phyloP scores from a whole-genome alignment of 129 eudicot genomes.

The Erigeron canadensis region DNA sequence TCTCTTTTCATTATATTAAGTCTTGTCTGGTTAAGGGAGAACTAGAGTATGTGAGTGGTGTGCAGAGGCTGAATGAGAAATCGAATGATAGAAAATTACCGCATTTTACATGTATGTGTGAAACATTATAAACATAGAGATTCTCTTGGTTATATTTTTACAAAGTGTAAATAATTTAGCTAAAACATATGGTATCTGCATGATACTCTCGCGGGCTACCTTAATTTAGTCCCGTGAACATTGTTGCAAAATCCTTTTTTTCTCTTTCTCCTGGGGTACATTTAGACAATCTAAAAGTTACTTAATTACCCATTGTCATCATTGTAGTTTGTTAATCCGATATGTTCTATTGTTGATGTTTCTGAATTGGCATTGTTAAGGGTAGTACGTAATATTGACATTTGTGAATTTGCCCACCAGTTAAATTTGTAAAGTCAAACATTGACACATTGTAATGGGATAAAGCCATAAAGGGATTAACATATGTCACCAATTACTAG shows the following conservation, averaged over 20 bases:
- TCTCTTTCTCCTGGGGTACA: too few species aligned
- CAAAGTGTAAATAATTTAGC: not conserved
- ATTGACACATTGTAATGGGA: too few species aligned
- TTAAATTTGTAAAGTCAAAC: not conserved
- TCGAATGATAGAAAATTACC: not conserved
- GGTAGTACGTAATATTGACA: not conserved
- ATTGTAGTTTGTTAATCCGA: too few species aligned
- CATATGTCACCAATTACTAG: not conserved
- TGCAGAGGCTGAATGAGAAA: not conserved
- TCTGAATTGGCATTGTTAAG: too few species aligned
- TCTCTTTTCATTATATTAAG: not conserved
- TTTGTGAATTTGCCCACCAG: not conserved
- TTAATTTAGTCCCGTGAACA: too few species aligned
- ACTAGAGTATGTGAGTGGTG: not conserved
- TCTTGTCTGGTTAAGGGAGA: not conserved
- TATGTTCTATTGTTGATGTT: not conserved
- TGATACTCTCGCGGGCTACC: not conserved
- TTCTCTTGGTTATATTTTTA: not conserved
- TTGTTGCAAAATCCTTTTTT: too few species aligned
- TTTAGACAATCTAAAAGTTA: too few species aligned
- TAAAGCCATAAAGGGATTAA: not conserved
- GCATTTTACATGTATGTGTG: not conserved
- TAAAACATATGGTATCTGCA: not conserved
- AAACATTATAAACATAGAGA: too few species aligned
- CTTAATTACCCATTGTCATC: too few species aligned